A percentile compares a stretch with the other conserved stretches of the same genome.
Evolutionary conservation across 2,329 filamentous ascomycete genomes (phyloP).

Genomic region (Gaeumannomyces sp.): DNA sequence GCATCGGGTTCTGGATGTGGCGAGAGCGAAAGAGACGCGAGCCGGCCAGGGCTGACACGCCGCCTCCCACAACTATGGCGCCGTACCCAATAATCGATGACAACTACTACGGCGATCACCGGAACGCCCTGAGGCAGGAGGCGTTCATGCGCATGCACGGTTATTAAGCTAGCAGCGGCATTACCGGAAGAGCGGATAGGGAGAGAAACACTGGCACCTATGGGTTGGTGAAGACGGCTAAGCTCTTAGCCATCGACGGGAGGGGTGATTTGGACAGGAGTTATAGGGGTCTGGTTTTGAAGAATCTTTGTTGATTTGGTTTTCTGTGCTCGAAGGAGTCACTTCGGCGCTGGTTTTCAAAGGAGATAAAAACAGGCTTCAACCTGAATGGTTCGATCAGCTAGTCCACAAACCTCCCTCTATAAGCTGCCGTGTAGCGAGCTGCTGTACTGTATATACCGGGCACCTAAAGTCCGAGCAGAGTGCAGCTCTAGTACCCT

Average conservation of each 20-base stretch:
- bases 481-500: neutral
- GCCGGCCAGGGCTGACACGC: conserved; percentile 6
- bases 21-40: neutral
- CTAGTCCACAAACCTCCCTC: neutral
- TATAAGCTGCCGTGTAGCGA: neutral
- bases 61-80: conserved; percentile 1
- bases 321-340: neutral
- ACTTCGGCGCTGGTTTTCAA: neutral
- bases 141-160: neutral
- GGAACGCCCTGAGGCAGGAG: neutral
- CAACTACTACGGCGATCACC: neutral
- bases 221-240: neutral
- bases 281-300: neutral
- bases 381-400: neutral
- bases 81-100: neutral
- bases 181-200: too few species aligned
- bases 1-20: conserved; percentile 3
- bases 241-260: neutral
- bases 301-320: neutral
- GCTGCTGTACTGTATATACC: neutral
- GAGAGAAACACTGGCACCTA: too few species aligned
- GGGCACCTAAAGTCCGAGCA: neutral
- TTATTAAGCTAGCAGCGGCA: neutral
- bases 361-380: neutral
- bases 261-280: neutral